Percentiles rank a stretch among this genome's conserved stretches.
These are phyloP conservation scores for Xylona heveae DNA, from an alignment of 495 filamentous ascomycete genomes.

Conservation along the genomic window DNA sequence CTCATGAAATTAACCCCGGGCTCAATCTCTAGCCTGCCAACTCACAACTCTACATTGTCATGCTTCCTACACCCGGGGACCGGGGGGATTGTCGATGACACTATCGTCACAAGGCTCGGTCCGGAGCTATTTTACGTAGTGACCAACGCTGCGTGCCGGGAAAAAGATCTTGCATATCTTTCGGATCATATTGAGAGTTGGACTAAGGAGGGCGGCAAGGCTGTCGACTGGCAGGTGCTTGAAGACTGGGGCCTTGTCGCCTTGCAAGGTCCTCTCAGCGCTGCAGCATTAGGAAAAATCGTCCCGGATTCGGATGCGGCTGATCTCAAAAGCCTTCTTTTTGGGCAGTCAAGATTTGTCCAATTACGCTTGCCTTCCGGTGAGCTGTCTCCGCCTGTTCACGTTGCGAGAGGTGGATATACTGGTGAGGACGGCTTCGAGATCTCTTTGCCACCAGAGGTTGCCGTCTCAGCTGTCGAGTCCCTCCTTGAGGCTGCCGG, in stretches of 20 bases:
- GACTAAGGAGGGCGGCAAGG: constrained; percentile 19
- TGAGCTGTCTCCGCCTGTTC: constrained; percentile 28
- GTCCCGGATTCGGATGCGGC: constrained; percentile 19
- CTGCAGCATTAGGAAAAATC: constrained; percentile 30
- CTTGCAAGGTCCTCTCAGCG: constrained; percentile 66
- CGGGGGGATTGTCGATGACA: constrained; percentile 87
- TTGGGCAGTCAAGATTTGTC: constrained; percentile 47
- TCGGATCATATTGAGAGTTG: constrained; percentile 34
- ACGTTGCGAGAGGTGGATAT: constrained; percentile 78
- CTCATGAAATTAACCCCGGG: constrained; percentile 65
- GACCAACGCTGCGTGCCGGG: constrained; percentile 81
- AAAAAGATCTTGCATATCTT: constrained; percentile 68
- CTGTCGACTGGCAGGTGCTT: constrained; percentile 51
- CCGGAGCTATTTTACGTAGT: constrained; percentile 70
- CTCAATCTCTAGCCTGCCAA: constrained; percentile 29
- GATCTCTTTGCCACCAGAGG: constrained; percentile 53
- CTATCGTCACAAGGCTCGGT: constrained; percentile 57
- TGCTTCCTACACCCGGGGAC: constrained; percentile 56
- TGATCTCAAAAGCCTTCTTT: constrained; percentile 51
- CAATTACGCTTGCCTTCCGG: constrained; percentile 27
- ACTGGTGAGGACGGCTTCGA: constrained; percentile 98
- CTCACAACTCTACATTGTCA: constrained; percentile 52
- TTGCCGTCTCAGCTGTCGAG: constrained; percentile 32
- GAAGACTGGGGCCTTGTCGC: constrained; percentile 51
- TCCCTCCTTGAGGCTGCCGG: constrained; percentile 40